These are phyloP conservation scores for Teunomyces aglyptinius DNA, from an alignment of 805 yeast genomes.

Conservation along the genomic window DNA sequence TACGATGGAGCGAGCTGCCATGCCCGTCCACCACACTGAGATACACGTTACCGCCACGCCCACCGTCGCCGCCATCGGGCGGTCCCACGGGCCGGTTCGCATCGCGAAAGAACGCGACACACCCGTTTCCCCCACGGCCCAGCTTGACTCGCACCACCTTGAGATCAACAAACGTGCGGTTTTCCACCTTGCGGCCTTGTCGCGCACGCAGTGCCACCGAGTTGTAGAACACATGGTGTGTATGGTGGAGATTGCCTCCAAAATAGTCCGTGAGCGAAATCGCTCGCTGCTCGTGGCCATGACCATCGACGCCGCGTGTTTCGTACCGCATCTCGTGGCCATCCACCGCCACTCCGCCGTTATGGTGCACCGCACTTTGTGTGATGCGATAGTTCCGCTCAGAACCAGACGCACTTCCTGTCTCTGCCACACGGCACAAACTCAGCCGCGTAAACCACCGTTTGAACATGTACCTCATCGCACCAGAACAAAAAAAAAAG, in stretches of 20 bases:
- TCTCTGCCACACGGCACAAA: not conserved
- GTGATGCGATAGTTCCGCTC: conserved; percentile 2
- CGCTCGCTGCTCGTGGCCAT: conserved; percentile 13
- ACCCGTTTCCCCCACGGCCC: conserved; percentile 90
- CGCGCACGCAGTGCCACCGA: conserved; percentile 21
- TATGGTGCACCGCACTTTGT: not conserved
- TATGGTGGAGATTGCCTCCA: conserved; percentile 39
- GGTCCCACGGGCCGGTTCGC: conserved; percentile 86
- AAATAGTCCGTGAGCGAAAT: conserved; percentile 38
- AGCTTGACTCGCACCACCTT: conserved; percentile 63
- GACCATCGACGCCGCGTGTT: conserved; percentile 18
- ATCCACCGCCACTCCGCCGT: not conserved
- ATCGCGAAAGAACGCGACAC: conserved; percentile 81
- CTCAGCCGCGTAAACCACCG: not conserved
- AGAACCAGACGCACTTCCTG: not conserved
- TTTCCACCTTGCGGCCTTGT: conserved; percentile 35
- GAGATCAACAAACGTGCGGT: conserved; percentile 53
- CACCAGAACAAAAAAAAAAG: not conserved
- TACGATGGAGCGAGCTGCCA: conserved; percentile 65
- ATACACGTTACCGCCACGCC: conserved; percentile 84
- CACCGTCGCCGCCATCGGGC: conserved; percentile 99
- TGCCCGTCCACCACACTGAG: conserved; percentile 71
- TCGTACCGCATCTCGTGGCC: conserved; percentile 10
- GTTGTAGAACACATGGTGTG: conserved; percentile 37
- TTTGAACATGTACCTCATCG: not conserved